Evolutionary conservation across 2,329 filamentous ascomycete species (phyloP).

Genomic region (Fusarium circinatum): DNA sequence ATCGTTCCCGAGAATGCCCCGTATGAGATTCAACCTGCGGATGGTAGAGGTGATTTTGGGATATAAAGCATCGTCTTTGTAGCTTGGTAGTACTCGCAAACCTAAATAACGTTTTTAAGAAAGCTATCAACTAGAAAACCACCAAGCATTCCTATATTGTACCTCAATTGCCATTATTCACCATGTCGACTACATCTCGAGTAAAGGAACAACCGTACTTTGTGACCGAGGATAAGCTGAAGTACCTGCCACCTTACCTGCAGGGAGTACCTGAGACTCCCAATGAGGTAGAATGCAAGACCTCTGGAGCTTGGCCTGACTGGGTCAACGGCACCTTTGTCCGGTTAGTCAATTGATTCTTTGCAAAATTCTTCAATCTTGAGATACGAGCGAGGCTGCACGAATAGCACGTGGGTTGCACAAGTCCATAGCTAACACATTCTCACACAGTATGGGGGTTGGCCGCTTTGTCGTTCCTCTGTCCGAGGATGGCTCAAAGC

Average conservation of each 20-base stretch:
- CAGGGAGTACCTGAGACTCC: background rate
- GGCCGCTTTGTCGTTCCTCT: background rate
- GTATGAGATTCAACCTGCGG: too few species aligned
- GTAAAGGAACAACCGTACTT: background rate
- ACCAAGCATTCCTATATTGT: fast-evolving
- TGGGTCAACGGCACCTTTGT: background rate
- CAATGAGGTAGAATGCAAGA: background rate
- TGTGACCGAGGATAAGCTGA: background rate
- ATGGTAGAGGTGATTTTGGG: too few species aligned
- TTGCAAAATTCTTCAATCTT: fast-evolving
- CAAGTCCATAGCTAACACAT: fast-evolving
- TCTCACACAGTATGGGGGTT: background rate
- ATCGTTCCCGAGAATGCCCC: too few species aligned
- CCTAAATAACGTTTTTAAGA: too few species aligned
- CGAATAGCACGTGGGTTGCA: background rate
- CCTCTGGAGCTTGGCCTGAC: background rate
- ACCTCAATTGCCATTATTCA: background rate
- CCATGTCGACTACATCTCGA: background rate
- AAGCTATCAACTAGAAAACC: background rate
- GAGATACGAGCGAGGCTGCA: background rate
- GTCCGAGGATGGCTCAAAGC: background rate
- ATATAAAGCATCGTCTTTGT: too few species aligned
- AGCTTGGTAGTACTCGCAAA: too few species aligned
- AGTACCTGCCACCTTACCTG: background rate
- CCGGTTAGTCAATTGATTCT: background rate